A percentile compares a stretch with the other conserved stretches of the same genome.
These are phyloP conservation scores for Didymella segeticola DNA, from an alignment of 2,329 filamentous ascomycete species.

Conservation along the genomic window DNA sequence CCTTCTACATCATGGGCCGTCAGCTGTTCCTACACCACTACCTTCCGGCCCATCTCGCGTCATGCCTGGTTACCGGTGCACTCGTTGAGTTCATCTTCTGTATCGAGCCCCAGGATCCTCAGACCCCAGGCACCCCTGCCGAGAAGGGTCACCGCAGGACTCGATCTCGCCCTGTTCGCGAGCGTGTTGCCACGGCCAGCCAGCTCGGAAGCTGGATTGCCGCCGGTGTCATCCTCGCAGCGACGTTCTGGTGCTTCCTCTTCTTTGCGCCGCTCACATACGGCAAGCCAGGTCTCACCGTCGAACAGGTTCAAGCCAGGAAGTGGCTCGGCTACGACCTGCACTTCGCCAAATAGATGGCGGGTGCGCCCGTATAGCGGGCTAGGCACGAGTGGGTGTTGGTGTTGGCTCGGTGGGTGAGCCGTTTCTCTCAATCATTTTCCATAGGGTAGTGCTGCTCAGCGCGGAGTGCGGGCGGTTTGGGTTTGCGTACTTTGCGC, in stretches of 20 bases:
- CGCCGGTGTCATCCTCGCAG: constrained; percentile 69
- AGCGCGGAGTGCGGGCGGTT: constrained; percentile 8
- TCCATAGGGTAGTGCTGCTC: constrained; percentile 7
- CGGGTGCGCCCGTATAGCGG: neutral
- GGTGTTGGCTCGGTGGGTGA: constrained; percentile 1
- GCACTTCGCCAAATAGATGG: constrained; percentile 90
- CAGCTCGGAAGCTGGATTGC: constrained; percentile 82
- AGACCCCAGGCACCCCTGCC: constrained; percentile 42
- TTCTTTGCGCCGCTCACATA: constrained; percentile 97
- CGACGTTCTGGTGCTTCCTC: constrained; percentile 79
- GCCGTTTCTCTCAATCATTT: constrained; percentile 8
- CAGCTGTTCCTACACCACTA: constrained; percentile 99
- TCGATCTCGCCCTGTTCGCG: constrained; percentile 75
- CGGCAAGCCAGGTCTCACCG: constrained; percentile 84
- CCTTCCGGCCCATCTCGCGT: constrained; percentile 91
- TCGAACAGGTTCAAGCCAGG: constrained; percentile 78
- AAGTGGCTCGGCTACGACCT: constrained; percentile 98
- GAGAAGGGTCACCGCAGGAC: constrained; percentile 45
- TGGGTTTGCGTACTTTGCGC: neutral
- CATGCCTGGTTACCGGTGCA: constrained; percentile 85
- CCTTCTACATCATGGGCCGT: constrained; percentile 97
- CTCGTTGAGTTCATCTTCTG: constrained; percentile 97
- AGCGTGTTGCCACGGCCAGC: constrained; percentile 81
- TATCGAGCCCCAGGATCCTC: constrained; percentile 72
- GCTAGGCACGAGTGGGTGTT: neutral